Percentiles rank a stretch among this genome's conserved stretches.
phyloP scores from a whole-genome alignment of 129 eudicot species.

The Apium graveolens region DNA sequence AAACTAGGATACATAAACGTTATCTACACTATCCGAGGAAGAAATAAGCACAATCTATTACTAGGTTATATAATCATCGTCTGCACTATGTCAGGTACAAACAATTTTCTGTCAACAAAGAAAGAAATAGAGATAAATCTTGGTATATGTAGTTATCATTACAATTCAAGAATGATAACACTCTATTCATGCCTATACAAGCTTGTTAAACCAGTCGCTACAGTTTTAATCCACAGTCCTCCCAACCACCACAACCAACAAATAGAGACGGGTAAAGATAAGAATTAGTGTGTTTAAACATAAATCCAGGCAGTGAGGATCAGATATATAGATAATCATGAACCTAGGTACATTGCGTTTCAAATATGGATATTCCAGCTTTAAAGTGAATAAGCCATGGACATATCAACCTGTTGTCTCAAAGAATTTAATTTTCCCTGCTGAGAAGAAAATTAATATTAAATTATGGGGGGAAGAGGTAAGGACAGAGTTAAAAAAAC shows the following conservation, averaged over 20 bases:
- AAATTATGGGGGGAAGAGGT: not conserved
- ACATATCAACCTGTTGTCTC: not conserved
- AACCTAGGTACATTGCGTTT: not conserved
- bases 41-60: not conserved
- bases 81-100: not conserved
- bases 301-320: not conserved
- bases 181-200: not conserved
- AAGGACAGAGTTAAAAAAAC: not conserved
- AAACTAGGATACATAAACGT: not conserved
- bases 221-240: not conserved
- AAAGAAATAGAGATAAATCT: too few relatives aligned
- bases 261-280: not conserved
- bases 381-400: not conserved
- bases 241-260: not conserved
- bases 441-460: not conserved
- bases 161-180: not conserved
- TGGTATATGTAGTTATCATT: not conserved
- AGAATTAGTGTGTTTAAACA: not conserved
- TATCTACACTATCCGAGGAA: not conserved
- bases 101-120: not conserved
- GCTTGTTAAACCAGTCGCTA: not conserved
- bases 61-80: too few relatives aligned
- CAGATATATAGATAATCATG: not conserved
- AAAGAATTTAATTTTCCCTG: not conserved
- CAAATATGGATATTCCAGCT: not conserved